Percentiles rank a stretch among this genome's conserved stretches.
Evolutionary conservation across 495 filamentous ascomycete genomes (phyloP).

Genomic region (Penicillium salamii): DNA sequence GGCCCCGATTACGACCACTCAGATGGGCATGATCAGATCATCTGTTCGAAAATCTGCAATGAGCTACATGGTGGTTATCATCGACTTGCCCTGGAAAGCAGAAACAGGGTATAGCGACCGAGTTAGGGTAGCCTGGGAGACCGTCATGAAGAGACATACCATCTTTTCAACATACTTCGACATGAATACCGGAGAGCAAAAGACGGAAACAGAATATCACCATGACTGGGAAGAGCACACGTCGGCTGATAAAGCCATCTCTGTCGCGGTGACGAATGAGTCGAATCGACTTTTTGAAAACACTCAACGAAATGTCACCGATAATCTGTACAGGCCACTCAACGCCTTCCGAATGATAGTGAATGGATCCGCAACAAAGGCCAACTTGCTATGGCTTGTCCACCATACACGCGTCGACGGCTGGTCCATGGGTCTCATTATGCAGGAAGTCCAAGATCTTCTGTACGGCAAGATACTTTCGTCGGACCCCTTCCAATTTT

Average conservation of each 20-base stretch:
- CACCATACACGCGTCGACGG: slow-evolving; percentile 2
- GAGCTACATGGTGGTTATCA: neutral
- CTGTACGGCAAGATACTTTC: neutral
- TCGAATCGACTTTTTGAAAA: too few species aligned
- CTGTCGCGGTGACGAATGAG: too few species aligned
- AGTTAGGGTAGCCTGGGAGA: neutral
- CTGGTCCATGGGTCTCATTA: slow-evolving; percentile 11
- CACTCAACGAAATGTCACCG: neutral
- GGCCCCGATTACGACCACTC: neutral
- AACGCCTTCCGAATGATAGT: neutral
- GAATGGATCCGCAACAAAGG: neutral
- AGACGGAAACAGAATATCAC: neutral
- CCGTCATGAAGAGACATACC: neutral
- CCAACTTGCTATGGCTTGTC: neutral
- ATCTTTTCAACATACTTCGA: neutral
- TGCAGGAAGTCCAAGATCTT: slow-evolving; percentile 10
- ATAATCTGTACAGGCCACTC: neutral
- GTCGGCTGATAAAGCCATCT: too few species aligned
- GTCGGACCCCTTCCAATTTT: too few species aligned
- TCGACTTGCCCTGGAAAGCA: neutral
- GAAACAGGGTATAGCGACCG: neutral
- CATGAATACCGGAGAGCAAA: neutral
- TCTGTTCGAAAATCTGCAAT: neutral
- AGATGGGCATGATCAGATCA: neutral
- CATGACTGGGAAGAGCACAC: too few species aligned